Evolutionary conservation across 768 basidiomycete species (phyloP), one percentile per base, ranked within the genome.

Genomic region (Favolaschia claudopus): DNA sequence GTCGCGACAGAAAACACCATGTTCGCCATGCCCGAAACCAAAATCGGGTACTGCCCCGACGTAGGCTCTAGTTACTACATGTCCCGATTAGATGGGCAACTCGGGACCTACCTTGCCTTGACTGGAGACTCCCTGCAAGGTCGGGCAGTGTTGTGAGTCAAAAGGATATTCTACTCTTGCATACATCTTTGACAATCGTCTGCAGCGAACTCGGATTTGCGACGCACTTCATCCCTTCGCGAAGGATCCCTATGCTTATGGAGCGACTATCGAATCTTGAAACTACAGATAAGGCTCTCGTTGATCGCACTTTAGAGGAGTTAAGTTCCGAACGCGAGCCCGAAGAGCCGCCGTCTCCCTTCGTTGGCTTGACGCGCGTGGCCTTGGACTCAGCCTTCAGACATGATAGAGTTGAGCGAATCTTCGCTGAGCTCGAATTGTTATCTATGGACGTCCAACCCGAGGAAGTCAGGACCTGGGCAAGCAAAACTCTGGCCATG

Each of bases 1-100:
- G 84, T 99, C 54, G 96, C 96, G 4, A 99, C 96, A 4, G 95
- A 96, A 72, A 91, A 91, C 25, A 97, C 96, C 0, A 57, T 84
- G 1, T 92, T 98, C 71, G 90, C 95, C 7, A 99, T 99, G 97
- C 97, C 97, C 15, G 97, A 99, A 78, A 95, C 92, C 13, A 92
- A 91, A 68, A 95, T 95, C 67, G 92, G 91, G 39, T 94, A 92
- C 70, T 87, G 78, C 63, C 96, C 96, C 27, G 96, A 99, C 74
- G 96, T 99, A 24, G 97, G 97, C 19, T 91, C 89, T 27, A 95
- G 86, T 67, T 92, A 86, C 77, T 96, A 95, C 79, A 78, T 99
- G 46, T 89, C 95, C 33, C 85, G 89, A 63, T 76, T 98, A 59
- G 97, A 99, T 69, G 97, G 97, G 12, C 81, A 94, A 64, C 69